Evolutionary conservation across 768 basidiomycete genomes (phyloP).

Genomic region (Boletellus sp.): DNA sequence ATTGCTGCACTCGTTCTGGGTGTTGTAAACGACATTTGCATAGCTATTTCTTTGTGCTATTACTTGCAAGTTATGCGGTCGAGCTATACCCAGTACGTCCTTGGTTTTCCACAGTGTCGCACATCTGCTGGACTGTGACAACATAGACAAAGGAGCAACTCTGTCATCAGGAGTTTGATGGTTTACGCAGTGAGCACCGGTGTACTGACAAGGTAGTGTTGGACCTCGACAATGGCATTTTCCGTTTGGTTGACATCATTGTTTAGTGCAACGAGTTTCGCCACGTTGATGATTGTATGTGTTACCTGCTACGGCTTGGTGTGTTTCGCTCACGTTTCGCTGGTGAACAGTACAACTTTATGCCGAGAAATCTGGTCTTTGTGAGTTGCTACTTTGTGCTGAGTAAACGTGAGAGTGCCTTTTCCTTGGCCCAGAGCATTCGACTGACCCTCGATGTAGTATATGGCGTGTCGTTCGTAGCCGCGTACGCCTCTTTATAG

Average conservation of each 20-base stretch:
- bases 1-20: conserved; percentile 48
- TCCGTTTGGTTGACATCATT: not conserved
- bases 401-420: conserved; percentile 51
- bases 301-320: not conserved
- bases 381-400: conserved; percentile 59
- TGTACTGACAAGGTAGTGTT: conserved; percentile 51
- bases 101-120: not conserved
- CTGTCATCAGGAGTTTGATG: conserved; percentile 52
- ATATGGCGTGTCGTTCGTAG: conserved; percentile 64
- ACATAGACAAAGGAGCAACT: conserved; percentile 41
- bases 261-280: conserved; percentile 32
- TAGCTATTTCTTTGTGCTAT: conserved; percentile 48
- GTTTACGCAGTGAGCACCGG: conserved; percentile 66
- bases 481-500: conserved; percentile 44
- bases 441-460: conserved; percentile 33
- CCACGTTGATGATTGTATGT: conserved; percentile 56
- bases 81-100: conserved; percentile 41
- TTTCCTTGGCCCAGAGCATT: not conserved
- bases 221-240: not conserved
- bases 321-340: not conserved
- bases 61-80: conserved; percentile 54
- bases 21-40: conserved; percentile 47
- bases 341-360: conserved; percentile 48
- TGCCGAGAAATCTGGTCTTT: conserved; percentile 56
- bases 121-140: not conserved